A percentile compares a stretch with the other conserved stretches of the same genome.
Conservation (phyloP, 2,329 filamentous ascomycete species). For the Ustulina deusta region DNA sequence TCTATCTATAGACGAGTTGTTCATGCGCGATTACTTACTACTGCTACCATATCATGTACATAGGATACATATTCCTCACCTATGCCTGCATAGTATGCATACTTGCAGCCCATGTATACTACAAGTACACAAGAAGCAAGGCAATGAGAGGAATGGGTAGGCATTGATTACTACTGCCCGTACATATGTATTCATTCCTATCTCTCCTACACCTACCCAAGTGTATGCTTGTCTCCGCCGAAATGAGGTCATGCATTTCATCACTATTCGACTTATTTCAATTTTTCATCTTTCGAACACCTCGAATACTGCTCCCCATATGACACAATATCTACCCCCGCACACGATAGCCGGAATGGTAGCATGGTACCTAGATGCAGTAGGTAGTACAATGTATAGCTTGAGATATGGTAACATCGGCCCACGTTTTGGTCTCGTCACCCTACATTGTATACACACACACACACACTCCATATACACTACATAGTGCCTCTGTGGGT, state of each 20-base stretch:
- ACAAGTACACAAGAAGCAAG: too few species aligned
- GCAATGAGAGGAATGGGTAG: background rate
- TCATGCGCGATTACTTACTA: constrained; percentile 8
- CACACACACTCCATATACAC: background rate
- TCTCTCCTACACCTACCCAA: background rate
- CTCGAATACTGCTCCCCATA: background rate
- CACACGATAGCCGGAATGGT: background rate
- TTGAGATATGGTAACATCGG: constrained; percentile 8
- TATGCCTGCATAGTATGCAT: too few species aligned
- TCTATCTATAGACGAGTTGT: constrained; percentile 5
- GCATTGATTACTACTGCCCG: constrained; percentile 14
- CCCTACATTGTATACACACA: too few species aligned
- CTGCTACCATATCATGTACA: too few species aligned
- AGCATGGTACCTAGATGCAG: constrained; percentile 1
- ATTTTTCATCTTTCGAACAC: background rate
- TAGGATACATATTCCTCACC: too few species aligned
- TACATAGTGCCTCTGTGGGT: background rate
- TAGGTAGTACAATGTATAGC: background rate
- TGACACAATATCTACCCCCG: constrained; percentile 2
- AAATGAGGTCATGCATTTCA: background rate
- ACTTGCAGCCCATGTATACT: too few species aligned
- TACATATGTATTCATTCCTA: background rate
- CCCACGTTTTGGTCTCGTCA: background rate
- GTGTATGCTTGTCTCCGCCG: background rate
- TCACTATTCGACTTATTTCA: background rate